Conservation (phyloP, 139 green algal species). For the Tetraselmis chui region DNA sequence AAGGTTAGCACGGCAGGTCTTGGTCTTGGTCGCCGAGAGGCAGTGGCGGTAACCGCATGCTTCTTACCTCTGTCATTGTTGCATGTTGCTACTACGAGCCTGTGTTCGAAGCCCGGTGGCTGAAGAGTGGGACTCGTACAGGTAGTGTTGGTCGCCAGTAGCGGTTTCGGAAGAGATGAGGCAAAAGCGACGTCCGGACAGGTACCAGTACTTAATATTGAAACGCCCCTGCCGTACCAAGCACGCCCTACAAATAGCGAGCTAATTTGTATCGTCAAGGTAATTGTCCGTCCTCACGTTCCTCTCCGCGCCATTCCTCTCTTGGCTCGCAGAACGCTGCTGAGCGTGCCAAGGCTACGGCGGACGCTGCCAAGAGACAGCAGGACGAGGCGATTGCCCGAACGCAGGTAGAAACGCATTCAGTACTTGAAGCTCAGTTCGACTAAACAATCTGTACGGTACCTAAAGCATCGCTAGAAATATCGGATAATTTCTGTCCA, state of each 20-base stretch:
- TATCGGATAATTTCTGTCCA: not conserved
- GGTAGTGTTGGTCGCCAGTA: not conserved
- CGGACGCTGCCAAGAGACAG: not conserved
- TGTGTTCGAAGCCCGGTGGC: not conserved
- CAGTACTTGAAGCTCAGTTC: not conserved
- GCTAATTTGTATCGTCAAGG: not conserved
- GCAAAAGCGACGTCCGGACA: not conserved
- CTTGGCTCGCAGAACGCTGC: not conserved
- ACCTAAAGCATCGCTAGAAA: not conserved
- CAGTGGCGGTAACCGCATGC: not conserved
- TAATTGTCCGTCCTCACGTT: not conserved
- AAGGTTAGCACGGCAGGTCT: not conserved
- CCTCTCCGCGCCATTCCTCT: not conserved
- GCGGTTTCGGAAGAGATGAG: not conserved
- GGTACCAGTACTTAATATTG: not conserved
- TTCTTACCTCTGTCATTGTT: not conserved
- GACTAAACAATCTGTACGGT: not conserved
- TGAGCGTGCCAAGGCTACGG: not conserved
- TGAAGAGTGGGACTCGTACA: not conserved
- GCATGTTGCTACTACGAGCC: not conserved
- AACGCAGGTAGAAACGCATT: not conserved
- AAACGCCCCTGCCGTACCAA: not conserved
- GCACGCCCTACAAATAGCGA: not conserved
- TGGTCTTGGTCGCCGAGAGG: not conserved
- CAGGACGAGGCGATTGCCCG: not conserved